These are phyloP conservation scores for Silene coronaria DNA, from an alignment of 179 eudicot genomes.

Conservation along the genomic window DNA sequence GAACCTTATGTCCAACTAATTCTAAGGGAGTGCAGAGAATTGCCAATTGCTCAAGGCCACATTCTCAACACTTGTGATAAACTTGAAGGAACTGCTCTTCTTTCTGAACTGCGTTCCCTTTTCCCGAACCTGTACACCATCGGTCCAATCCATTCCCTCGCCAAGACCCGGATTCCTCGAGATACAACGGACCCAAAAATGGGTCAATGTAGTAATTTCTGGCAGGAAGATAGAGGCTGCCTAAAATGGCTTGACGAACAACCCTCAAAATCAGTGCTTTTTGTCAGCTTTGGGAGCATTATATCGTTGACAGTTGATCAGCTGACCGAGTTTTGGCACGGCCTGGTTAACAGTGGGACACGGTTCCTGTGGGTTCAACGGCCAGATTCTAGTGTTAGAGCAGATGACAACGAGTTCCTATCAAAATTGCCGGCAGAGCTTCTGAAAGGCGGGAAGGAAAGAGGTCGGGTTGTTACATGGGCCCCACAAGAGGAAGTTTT, in stretches of 20 bases:
- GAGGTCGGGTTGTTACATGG: constrained; percentile 26
- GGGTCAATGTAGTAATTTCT: constrained; percentile 24
- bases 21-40: constrained; percentile 26
- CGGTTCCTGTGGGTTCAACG: constrained; percentile 41
- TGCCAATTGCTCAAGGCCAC: constrained; percentile 34
- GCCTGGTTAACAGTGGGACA: constrained; percentile 32
- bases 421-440: constrained; percentile 20
- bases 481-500: constrained; percentile 36
- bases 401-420: not conserved
- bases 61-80: constrained; percentile 39
- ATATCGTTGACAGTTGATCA: constrained; percentile 25
- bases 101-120: constrained; percentile 26
- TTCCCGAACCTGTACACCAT: constrained; percentile 40
- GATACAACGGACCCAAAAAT: not conserved
- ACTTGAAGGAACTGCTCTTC: constrained; percentile 30
- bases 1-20: constrained; percentile 22
- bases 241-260: constrained; percentile 40
- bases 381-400: constrained; percentile 18
- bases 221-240: constrained; percentile 37
- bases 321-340: constrained; percentile 36
- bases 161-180: constrained; percentile 9
- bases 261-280: constrained; percentile 33
- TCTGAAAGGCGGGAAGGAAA: constrained; percentile 19
- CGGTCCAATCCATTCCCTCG: constrained; percentile 39
- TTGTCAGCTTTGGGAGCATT: constrained; percentile 40